Base-by-base conservation (phyloP, 306 rosid genomes). In the Sicyos baderoa region DNA sequence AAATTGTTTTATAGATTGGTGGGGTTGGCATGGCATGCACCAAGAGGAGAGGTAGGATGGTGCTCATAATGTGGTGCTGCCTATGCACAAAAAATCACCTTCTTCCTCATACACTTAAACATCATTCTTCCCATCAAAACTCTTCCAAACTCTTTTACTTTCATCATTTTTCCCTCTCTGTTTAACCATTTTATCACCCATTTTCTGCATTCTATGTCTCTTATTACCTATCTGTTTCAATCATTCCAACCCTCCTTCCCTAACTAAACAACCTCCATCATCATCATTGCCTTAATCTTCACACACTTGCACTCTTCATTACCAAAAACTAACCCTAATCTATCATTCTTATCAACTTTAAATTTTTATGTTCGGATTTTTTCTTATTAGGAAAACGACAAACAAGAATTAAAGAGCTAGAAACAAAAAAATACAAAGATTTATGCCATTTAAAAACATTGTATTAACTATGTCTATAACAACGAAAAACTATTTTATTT, bases 141-240 rank as follows among this genome's bases (percentile, higher is more conserved):
- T 29, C 14, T 61, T 61, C 68, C n/a, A 10, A 63, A 63, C 52
- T 63, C 17, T 16, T 60, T 32, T 29, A 16, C 66, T 60, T 60
- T 60, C 29, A 62, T 62, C 69, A 72, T 48, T 47, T 14, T 37
- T 0, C 18, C 69, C 42, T 35, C n/a, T 17, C 50, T n/a, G 9
- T 37, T 42, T 10, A 37, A 37, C 48, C 69, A 16, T 32, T 60
- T 35, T 32, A 60, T 60, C 66, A 60, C 45, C 5, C 45, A 27
- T 40, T 58, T 58, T 58, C 65, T 58, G 45, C 66, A 60, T 60
- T 60, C 66, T 32, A 21, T 35, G 67, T 32, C 69, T 63, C 68
- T 17, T 10, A 8, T 35, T 16, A 62, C 68, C 50, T 62, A 62
- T 62, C 50, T 62, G 50, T 62, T 35, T 7, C 68, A 61, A 61